Base-by-base conservation (phyloP, 1,139 yeast species). In the Candida dubliniensis region DNA sequence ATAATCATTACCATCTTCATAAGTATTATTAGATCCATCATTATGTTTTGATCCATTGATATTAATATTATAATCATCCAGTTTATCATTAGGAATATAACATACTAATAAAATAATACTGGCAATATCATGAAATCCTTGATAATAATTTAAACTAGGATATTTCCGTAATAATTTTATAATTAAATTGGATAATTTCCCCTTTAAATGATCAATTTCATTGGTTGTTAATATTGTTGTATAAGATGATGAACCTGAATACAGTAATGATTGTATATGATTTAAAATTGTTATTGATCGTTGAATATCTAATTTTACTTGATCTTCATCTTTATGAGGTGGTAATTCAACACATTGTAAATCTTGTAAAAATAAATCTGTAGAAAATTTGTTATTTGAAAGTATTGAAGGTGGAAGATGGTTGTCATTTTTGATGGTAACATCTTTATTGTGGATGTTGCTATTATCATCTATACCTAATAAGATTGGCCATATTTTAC, bases 51-150 rank as follows among this genome's bases (percentile, higher is more conserved):
- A n/a, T n/a, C 32, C 38, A 35, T 35, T 35, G 31, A 12, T 10
- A 13, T 35, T 35, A 15, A 12, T 10, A 13, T 35, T 35, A 15
- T 27, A 35, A 15, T 36, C 39, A 29, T 36, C 39, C 33, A 36
- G 39, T 26, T 42, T 43, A 32, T 43, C 42, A 27, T 43, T 41
- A 4, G 48, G 51, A 11, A 34, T 38, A 11, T 65, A 69, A 54
- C 80, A 79, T 0, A 84, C 77, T 15, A 84, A 56, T 15, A 86
- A 66, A n/a, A 87, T 67, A 8, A 87, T 74, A 41, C 87, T 77
- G 2, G 90, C 91, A 31, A 91, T 71, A 58, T 93, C 98, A 64
- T 93, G 98, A 59, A 78, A 89, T 0, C 99, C 99, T 64, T 93
- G 99, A 60, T 89, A 93, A 62, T 93, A 93, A 47, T 79, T 71